Base-by-base conservation (phyloP, 768 basidiomycete genomes). In the Sistotremastrum niveocremeum region DNA sequence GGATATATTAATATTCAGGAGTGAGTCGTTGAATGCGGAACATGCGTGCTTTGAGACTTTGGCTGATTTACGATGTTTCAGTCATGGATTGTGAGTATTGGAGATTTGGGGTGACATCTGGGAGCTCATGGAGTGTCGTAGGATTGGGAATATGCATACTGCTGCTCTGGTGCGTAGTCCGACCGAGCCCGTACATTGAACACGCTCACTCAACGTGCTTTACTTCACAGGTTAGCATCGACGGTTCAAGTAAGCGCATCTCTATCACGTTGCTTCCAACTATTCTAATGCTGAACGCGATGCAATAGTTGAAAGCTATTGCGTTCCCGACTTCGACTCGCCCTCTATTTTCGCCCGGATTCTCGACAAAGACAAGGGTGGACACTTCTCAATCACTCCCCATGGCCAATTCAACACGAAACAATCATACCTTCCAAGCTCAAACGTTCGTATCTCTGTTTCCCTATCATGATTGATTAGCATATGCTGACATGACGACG, bases 311-410 rank as follows among this genome's bases (percentile, higher is more conserved):
- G 91, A 94, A 61, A 86, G 83, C 51, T 91, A 90, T 61, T 95
- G 91, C 55, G 74, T 93, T 30, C 90, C 90, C 1, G 72, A 91
- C 65, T 94, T 95, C 59, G 91, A 95, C 62, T 91, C 88, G 2
- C 91, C 91, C 3, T 89, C 85, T 11, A 71, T 94, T 42, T 94
- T 93, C 52, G 90, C 89, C 5, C 76, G 90, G 6, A 86, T 89
- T 53, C 71, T 90, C 5, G 86, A 90, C 67, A 87, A 87, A 56
- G 65, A 87, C 60, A 87, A 85, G 72, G 91, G 91, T 28, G 91
- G 91, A 0, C 91, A 95, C 60, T 94, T 93, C 62, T 86, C 84
- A 6, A 79, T 94, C 57, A 77, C 72, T n/a, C 88, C 87, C 0
- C 74, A 72, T 2, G 66, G 74, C 30, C 68, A 76, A 0, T 84